Evolutionary conservation across 2,329 filamentous ascomycete genomes (phyloP).

Genomic region (Aspergillus quadrilineatus): DNA sequence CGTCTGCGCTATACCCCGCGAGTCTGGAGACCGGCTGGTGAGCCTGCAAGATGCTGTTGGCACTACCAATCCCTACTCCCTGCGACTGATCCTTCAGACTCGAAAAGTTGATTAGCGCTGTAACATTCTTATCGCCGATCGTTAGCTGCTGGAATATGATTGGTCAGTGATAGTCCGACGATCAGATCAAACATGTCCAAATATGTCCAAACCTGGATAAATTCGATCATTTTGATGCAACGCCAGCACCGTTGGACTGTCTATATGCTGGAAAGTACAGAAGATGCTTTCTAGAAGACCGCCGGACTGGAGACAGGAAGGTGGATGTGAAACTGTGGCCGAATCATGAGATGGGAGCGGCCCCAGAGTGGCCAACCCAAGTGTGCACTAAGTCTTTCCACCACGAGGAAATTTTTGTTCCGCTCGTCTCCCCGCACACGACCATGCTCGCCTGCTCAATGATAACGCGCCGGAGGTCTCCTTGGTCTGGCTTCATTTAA

Average conservation of each 20-base stretch:
- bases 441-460: background rate
- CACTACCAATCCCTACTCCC: background rate
- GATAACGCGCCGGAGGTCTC: conserved; percentile 11
- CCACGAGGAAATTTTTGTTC: conserved; percentile 8
- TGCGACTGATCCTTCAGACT: background rate
- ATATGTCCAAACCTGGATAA: background rate
- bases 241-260: background rate
- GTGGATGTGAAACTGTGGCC: background rate
- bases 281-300: conserved; percentile 5
- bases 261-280: background rate
- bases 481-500: conserved; percentile 2
- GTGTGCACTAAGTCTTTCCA: background rate
- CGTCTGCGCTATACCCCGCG: background rate
- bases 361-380: background rate
- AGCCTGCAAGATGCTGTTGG: too few species aligned
- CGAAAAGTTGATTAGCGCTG: conserved; percentile 9
- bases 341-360: conserved; percentile 8
- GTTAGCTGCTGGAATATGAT: background rate
- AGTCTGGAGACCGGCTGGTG: background rate
- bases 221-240: background rate
- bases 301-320: background rate
- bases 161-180: conserved; percentile 1
- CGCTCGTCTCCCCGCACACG: background rate
- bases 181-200: background rate
- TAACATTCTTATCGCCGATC: conserved; percentile 15